These are phyloP conservation scores for Alternaria incomplexa DNA, from an alignment of 2,329 filamentous ascomycete genomes.

Conservation along the genomic window DNA sequence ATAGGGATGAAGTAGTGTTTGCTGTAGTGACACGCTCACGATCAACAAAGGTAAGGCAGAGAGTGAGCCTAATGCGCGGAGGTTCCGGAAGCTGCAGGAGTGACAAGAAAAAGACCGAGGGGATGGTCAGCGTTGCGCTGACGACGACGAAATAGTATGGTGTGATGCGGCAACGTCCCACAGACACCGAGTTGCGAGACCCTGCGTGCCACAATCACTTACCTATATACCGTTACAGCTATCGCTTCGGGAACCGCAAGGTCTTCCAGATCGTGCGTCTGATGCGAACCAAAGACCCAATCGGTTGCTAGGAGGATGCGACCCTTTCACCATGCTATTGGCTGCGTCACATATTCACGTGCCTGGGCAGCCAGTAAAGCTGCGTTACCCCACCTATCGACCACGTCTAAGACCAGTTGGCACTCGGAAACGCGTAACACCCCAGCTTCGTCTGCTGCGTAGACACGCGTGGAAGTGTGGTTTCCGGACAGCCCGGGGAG, in stretches of 20 bases:
- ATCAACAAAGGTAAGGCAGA: neutral
- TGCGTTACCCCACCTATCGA: constrained; percentile 9
- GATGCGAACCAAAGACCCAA: constrained; percentile 5
- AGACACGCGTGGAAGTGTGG: neutral
- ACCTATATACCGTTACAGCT: constrained; percentile 5
- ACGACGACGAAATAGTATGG: constrained; percentile 4
- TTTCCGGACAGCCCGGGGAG: neutral
- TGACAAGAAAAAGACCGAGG: constrained; percentile 3
- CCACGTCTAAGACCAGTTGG: constrained; percentile 5
- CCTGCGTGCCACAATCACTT: neutral
- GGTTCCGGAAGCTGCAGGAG: constrained; percentile 8
- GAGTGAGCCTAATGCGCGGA: constrained; percentile 3
- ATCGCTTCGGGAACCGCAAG: constrained; percentile 2
- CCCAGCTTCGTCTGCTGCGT: neutral
- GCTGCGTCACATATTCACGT: constrained; percentile 5
- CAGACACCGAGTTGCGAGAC: neutral
- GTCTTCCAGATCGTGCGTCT: constrained; percentile 6
- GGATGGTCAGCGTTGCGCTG: constrained; percentile 7
- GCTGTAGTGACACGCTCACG: neutral
- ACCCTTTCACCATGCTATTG: constrained; percentile 2
- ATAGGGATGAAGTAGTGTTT: neutral
- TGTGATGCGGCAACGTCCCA: constrained; percentile 7
- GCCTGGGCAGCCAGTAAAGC: neutral
- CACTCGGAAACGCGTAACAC: constrained; percentile 12
- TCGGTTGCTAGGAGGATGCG: constrained; percentile 1